Evolutionary conservation across 345 rosid genomes (phyloP).

Genomic region (Heritiera littoralis): DNA sequence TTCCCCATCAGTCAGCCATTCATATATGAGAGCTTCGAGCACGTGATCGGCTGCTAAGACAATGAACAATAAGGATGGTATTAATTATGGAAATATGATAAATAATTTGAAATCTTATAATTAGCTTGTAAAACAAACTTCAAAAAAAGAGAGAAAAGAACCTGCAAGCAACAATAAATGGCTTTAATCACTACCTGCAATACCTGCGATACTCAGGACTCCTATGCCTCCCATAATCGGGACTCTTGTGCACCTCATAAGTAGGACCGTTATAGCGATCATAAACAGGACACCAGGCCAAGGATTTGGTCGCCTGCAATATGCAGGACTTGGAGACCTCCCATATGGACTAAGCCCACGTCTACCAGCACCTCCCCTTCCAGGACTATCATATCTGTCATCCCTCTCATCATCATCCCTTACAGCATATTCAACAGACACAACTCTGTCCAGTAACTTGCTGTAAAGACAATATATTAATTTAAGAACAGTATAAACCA

Average conservation of each 20-base stretch:
- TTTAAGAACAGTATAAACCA: background rate
- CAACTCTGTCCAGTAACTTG: constrained; percentile 74
- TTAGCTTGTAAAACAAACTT: background rate
- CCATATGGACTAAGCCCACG: constrained; percentile 40
- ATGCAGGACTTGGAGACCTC: constrained; percentile 73
- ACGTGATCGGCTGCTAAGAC: constrained; percentile 61
- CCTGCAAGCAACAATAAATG: background rate
- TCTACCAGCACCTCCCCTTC: constrained; percentile 51
- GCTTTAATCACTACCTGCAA: constrained; percentile 58
- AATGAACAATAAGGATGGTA: background rate
- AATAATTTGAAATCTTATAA: background rate
- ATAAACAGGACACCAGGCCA: constrained; percentile 70
- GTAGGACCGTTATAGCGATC: constrained; percentile 63
- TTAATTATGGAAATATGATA: background rate
- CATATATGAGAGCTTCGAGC: constrained; percentile 54
- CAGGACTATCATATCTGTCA: constrained; percentile 60
- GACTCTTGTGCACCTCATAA: constrained; percentile 51
- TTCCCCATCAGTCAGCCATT: constrained; percentile 17
- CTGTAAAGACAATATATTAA: constrained; percentile 37
- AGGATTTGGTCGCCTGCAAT: constrained; percentile 68
- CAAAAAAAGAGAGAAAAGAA: background rate
- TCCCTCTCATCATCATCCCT: constrained; percentile 76
- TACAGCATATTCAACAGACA: constrained; percentile 87
- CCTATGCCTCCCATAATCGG: constrained; percentile 42
- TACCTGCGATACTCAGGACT: constrained; percentile 55